These are phyloP conservation scores for Nicotiana sylvestris DNA, from an alignment of 257 asterid species.

Conservation along the genomic window DNA sequence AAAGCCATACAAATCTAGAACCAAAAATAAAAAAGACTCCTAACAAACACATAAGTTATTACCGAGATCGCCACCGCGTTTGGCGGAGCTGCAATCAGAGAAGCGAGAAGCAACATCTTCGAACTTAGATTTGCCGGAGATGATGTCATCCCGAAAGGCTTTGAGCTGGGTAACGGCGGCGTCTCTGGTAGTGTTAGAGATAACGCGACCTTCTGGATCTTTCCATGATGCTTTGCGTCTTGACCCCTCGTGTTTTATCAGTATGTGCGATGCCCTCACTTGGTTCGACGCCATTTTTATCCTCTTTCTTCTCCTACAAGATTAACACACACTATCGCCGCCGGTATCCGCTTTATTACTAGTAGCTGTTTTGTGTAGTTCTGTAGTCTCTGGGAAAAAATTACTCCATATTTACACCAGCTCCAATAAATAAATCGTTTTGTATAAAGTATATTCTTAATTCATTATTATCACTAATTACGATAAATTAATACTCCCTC, in stretches of 20 bases:
- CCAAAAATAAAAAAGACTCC: not conserved
- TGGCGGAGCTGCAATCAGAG: constrained; percentile 96
- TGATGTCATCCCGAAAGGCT: constrained; percentile 54
- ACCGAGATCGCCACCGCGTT: constrained; percentile 99
- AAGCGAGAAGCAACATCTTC: constrained; percentile 60
- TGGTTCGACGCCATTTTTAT: constrained; percentile 34
- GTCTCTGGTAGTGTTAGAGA: constrained; percentile 69
- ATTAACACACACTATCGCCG: not conserved
- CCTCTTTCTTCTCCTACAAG: not conserved
- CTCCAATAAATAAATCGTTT: too few relatives aligned
- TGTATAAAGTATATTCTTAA: too few relatives aligned
- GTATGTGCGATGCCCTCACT: constrained; percentile 88
- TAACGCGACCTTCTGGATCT: constrained; percentile 78
- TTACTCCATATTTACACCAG: too few relatives aligned
- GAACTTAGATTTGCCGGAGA: constrained; percentile 60
- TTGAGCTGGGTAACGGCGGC: constrained; percentile 73
- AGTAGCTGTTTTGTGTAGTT: too few relatives aligned
- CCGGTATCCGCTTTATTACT: not conserved
- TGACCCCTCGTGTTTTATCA: constrained; percentile 93
- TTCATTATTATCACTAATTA: too few relatives aligned
- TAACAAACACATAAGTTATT: not conserved
- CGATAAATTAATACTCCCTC: too few relatives aligned
- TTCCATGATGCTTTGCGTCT: constrained; percentile 97
- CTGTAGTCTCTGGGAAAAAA: too few relatives aligned
- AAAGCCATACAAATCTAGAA: not conserved